These are phyloP conservation scores for Termitomyces heimii DNA, from an alignment of 768 basidiomycete species.

Conservation along the genomic window DNA sequence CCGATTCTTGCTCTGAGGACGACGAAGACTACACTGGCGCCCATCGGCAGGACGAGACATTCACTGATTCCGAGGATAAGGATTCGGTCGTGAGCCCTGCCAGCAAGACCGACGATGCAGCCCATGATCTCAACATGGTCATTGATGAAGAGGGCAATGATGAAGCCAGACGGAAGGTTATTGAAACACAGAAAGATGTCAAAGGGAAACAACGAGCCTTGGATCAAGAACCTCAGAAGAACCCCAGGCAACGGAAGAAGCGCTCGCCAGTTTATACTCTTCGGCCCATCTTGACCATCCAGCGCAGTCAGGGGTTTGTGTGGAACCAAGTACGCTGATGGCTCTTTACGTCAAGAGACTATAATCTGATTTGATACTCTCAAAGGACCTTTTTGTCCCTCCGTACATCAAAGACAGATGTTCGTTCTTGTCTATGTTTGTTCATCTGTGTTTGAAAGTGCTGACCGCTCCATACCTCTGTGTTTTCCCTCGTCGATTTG, in stretches of 20 bases:
- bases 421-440: conserved; percentile 36
- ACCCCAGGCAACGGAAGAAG: conserved; percentile 47
- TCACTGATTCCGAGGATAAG: conserved; percentile 28
- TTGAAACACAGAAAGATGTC: conserved; percentile 48
- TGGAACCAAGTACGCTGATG: conserved; percentile 73
- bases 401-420: conserved; percentile 90
- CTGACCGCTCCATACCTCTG: conserved; percentile 13
- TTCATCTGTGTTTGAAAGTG: conserved; percentile 11
- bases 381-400: conserved; percentile 78
- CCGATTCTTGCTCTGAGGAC: conserved; percentile 70
- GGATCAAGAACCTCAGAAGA: conserved; percentile 53
- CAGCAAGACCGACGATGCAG: conserved; percentile 20
- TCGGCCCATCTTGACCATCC: conserved; percentile 82
- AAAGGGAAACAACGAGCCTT: conserved; percentile 81
- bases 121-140: conserved; percentile 55
- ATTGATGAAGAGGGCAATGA: conserved; percentile 34
- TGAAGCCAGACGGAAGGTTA: conserved; percentile 28
- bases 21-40: conserved; percentile 52
- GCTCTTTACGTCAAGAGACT: neutral
- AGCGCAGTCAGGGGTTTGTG: conserved; percentile 82
- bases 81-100: conserved; percentile 22
- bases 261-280: conserved; percentile 54
- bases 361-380: neutral
- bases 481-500: conserved; percentile 6
- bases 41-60: conserved; percentile 10